Evolutionary conservation across 106 monocot genomes (phyloP).

Genomic region (Dendrobium nobile): DNA sequence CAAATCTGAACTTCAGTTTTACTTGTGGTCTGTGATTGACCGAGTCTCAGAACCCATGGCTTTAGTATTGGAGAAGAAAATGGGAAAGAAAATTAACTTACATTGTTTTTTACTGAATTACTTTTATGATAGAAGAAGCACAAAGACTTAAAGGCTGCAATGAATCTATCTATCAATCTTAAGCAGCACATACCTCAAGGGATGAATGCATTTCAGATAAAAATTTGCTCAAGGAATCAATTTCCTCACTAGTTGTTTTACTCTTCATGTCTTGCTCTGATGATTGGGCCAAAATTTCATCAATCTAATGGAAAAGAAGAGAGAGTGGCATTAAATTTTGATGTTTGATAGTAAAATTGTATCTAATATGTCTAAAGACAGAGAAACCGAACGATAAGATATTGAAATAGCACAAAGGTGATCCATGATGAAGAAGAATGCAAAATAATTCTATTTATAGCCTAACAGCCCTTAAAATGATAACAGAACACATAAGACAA

Average conservation of each 20-base stretch:
- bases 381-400: neutral
- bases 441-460: no score
- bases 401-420: neutral
- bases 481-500: neutral
- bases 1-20: neutral
- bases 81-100: neutral
- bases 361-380: neutral
- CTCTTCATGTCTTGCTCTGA: slow-evolving; percentile 20
- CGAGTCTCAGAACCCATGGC: slow-evolving; percentile 61
- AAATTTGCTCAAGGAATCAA: slow-evolving; percentile 49
- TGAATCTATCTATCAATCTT: neutral
- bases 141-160: neutral
- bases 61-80: slow-evolving; percentile 14
- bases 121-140: neutral
- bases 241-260: slow-evolving; percentile 34
- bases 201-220: slow-evolving; percentile 56
- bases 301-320: slow-evolving; percentile 44
- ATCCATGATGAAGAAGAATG: neutral
- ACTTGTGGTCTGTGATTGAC: slow-evolving; percentile 25
- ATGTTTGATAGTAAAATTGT: neutral
- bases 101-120: neutral
- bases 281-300: slow-evolving; percentile 48
- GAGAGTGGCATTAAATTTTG: neutral
- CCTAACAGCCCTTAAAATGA: no score
- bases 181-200: slow-evolving; percentile 46